phyloP scores from a whole-genome alignment of 192 early-diverging fungal genomes.

The Coemansia sp. region DNA sequence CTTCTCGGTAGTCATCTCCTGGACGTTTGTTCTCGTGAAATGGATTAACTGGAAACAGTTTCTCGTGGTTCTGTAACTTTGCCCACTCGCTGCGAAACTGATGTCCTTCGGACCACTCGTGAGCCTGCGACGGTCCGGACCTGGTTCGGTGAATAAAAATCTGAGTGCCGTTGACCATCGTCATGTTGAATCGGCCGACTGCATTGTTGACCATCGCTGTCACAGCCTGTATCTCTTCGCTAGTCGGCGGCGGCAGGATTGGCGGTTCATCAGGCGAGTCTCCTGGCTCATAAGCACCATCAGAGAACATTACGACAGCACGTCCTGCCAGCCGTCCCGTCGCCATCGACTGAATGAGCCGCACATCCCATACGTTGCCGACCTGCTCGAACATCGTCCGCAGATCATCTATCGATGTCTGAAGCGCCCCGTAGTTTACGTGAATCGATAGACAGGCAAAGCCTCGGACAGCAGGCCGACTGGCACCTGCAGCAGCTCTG shows the following conservation, averaged over 20 bases:
- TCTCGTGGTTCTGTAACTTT: slow-evolving; percentile 3
- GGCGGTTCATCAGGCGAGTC: slow-evolving; percentile 20
- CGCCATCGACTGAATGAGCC: slow-evolving; percentile 18
- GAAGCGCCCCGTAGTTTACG: slow-evolving; percentile 22
- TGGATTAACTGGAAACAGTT: slow-evolving; percentile 38
- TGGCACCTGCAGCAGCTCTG: slow-evolving; percentile 1
- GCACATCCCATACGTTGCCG: slow-evolving; percentile 49
- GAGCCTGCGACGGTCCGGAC: slow-evolving; percentile 31
- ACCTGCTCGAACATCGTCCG: slow-evolving; percentile 22
- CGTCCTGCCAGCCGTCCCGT: slow-evolving; percentile 17
- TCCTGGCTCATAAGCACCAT: slow-evolving; percentile 24
- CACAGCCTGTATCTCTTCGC: slow-evolving; percentile 17
- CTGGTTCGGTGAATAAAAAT: slow-evolving; percentile 16
- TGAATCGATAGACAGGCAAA: slow-evolving; percentile 42
- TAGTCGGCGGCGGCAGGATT: slow-evolving; percentile 28
- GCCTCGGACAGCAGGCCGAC: background rate
- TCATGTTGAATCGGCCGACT: slow-evolving; percentile 15
- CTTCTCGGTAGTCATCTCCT: slow-evolving; percentile 44
- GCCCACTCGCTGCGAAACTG: background rate
- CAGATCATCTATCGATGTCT: slow-evolving; percentile 29
- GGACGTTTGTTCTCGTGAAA: slow-evolving; percentile 12
- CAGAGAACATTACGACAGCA: slow-evolving; percentile 42
- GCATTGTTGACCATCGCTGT: slow-evolving; percentile 9
- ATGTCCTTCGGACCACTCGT: slow-evolving; percentile 37
- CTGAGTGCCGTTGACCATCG: slow-evolving; percentile 22